Conservation (phyloP, 1,284 basidiomycete species). For the Cryptococcus deneoformans region DNA sequence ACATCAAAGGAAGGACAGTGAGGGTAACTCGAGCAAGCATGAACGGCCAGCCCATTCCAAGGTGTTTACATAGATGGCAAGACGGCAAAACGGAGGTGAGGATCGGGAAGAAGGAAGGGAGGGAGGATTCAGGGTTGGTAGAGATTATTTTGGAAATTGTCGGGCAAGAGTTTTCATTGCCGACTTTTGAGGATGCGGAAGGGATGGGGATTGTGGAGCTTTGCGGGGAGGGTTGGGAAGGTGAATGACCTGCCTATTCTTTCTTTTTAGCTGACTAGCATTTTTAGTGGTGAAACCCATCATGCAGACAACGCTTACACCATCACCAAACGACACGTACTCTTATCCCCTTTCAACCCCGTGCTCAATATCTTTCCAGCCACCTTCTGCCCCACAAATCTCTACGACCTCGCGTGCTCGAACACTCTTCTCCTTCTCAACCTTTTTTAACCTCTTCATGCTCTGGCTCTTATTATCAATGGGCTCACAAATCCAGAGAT, state of each 20-base stretch:
- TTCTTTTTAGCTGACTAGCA: background rate
- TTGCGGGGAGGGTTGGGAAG: slow-evolving; percentile 25
- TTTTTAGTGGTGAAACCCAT: background rate
- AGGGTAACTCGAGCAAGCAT: slow-evolving; percentile 19
- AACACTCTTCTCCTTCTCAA: slow-evolving; percentile 25
- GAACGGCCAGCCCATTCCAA: slow-evolving; percentile 8
- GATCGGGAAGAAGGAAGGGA: slow-evolving; percentile 9
- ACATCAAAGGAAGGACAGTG: background rate
- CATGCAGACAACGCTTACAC: slow-evolving; percentile 11
- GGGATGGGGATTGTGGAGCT: slow-evolving; percentile 25
- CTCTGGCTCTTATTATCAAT: slow-evolving; percentile 34
- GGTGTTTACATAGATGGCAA: slow-evolving; percentile 5
- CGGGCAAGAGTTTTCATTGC: slow-evolving; percentile 19
- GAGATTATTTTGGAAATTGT: slow-evolving; percentile 27
- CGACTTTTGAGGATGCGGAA: slow-evolving; percentile 12
- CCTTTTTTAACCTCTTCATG: slow-evolving; percentile 32
- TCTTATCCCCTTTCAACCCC: slow-evolving; percentile 2
- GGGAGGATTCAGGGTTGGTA: slow-evolving; percentile 9
- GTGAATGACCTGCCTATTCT: slow-evolving; percentile 16
- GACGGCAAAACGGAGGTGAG: slow-evolving; percentile 3
- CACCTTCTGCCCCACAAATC: background rate
- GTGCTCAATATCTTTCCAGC: slow-evolving; percentile 3
- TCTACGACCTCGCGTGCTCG: background rate
- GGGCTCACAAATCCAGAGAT: slow-evolving; percentile 30
- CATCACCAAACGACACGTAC: slow-evolving; percentile 8